These are phyloP conservation scores for Dissophora ornata DNA, from an alignment of 192 early-diverging fungal genomes.

Conservation along the genomic window DNA sequence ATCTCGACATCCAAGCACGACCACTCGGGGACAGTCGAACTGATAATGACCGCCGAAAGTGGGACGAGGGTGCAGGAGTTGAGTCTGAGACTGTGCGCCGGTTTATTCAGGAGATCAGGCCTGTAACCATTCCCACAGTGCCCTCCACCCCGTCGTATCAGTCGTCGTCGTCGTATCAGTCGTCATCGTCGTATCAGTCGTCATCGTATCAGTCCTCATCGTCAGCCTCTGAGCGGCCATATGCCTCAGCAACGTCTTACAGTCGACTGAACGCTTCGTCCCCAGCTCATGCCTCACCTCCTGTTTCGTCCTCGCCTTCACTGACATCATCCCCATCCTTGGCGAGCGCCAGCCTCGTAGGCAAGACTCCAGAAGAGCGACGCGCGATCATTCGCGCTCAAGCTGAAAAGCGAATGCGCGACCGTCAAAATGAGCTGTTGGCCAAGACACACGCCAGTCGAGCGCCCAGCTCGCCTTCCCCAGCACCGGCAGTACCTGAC, in stretches of 20 bases:
- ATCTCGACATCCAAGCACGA: slow-evolving; percentile 36
- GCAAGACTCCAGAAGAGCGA: slow-evolving; percentile 60
- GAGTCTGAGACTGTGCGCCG: slow-evolving; percentile 49
- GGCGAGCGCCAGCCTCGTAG: slow-evolving; percentile 22
- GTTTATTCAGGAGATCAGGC: slow-evolving; percentile 60
- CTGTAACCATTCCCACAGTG: not conserved
- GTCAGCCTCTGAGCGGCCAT: not conserved
- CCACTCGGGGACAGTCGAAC: slow-evolving; percentile 35
- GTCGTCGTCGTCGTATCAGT: slow-evolving; percentile 12
- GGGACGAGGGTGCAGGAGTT: slow-evolving; percentile 62
- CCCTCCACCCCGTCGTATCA: slow-evolving; percentile 10
- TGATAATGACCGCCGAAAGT: slow-evolving; percentile 49
- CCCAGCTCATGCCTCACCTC: slow-evolving; percentile 4
- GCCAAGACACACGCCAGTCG: slow-evolving; percentile 22
- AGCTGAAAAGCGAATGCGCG: slow-evolving; percentile 61
- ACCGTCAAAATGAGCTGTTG: slow-evolving; percentile 55
- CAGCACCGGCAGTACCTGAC: slow-evolving; percentile 39
- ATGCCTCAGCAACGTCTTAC: not conserved
- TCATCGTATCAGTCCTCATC: slow-evolving; percentile 18
- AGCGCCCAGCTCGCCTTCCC: slow-evolving; percentile 21
- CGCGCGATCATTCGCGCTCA: slow-evolving; percentile 62
- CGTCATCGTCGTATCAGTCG: too few relatives aligned
- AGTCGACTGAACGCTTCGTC: not conserved
- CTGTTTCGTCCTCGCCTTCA: not conserved
- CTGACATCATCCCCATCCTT: slow-evolving; percentile 22